phyloP scores from a whole-genome alignment of 2,329 filamentous ascomycete species.

The Verticillium alfalfae region DNA sequence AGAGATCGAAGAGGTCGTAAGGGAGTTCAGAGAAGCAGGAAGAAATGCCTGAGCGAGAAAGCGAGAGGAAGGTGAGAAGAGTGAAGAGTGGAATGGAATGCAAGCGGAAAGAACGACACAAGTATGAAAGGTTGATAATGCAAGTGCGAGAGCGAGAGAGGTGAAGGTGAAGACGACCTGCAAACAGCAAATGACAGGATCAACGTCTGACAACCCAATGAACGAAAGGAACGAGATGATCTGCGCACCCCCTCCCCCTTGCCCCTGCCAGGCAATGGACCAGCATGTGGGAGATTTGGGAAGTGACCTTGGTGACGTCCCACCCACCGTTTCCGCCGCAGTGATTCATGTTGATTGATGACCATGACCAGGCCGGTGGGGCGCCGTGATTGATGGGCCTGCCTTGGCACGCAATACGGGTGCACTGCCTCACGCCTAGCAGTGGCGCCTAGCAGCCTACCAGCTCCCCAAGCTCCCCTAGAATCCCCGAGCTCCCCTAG shows the following conservation, averaged over 20 bases:
- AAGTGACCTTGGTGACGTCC: background rate
- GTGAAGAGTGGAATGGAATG: background rate
- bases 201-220: background rate
- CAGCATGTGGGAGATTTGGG: background rate
- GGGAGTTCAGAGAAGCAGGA: background rate
- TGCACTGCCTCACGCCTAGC: background rate
- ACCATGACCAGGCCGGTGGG: background rate
- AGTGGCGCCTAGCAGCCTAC: background rate
- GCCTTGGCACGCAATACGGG: background rate
- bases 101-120: background rate
- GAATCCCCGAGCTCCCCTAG: background rate
- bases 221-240: background rate
- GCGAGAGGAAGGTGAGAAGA: background rate
- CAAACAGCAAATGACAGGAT: background rate
- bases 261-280: background rate
- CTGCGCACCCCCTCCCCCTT: background rate
- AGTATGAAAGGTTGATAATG: background rate
- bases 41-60: background rate
- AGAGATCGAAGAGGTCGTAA: background rate
- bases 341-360: background rate
- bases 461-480: background rate
- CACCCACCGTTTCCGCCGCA: background rate
- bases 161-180: background rate
- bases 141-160: background rate
- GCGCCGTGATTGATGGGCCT: background rate